Evolutionary conservation across 495 filamentous ascomycete genomes (phyloP).

Genomic region (Trichoderma orchidacearum): DNA sequence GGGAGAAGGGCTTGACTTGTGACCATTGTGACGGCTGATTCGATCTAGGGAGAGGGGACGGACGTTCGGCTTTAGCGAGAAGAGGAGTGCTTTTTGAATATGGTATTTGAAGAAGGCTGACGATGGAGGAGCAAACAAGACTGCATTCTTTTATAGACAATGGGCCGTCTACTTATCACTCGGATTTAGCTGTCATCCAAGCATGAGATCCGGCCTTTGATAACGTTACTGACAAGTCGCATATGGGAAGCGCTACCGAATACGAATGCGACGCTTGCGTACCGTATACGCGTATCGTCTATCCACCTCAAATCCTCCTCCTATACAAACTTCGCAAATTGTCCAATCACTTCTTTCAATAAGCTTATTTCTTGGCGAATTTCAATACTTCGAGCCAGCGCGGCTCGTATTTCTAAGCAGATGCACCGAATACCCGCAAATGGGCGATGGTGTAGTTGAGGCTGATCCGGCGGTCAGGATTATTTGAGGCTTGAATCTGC

Average conservation of each 20-base stretch:
- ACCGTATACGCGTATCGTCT: neutral
- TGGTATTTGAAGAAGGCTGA: neutral
- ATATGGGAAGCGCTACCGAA: neutral
- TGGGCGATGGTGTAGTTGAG: neutral
- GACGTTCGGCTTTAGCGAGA: neutral
- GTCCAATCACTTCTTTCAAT: neutral
- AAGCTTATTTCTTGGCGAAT: neutral
- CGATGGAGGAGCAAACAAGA: neutral
- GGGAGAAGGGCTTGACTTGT: constrained; percentile 49
- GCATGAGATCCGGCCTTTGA: too few species aligned
- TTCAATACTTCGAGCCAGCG: neutral
- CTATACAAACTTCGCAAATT: neutral
- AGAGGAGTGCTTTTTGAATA: neutral
- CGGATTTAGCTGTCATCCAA: too few species aligned
- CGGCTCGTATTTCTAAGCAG: neutral
- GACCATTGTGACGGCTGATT: constrained; percentile 42
- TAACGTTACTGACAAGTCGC: too few species aligned
- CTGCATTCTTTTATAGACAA: neutral
- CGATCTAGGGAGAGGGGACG: neutral
- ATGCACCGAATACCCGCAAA: neutral
- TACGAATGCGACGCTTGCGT: neutral
- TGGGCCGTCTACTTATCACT: neutral
- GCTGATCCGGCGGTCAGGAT: neutral
- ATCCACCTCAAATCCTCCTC: neutral
- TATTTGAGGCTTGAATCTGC: neutral